Evolutionary conservation across 345 rosid genomes (phyloP), one percentile per base, ranked within the genome.

Genomic region (Melastoma malabathricum): DNA sequence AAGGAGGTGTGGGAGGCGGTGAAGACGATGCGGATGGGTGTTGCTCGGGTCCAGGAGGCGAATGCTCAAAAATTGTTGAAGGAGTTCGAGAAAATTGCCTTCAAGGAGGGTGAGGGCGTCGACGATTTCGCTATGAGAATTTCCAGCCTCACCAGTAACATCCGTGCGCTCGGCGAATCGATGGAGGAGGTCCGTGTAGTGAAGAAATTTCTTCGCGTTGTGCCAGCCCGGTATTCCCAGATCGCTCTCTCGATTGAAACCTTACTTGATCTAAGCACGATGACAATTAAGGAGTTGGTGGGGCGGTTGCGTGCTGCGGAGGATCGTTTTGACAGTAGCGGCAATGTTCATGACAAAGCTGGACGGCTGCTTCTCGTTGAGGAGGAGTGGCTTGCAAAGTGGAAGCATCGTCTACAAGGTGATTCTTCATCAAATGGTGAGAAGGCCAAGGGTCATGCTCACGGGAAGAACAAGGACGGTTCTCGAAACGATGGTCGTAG

Each of bases 21-120:
- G 20, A 10, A 48, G 51, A 48, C 20, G 5, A 48, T 48, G 51
- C 18, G 22, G 18, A 13, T n/a, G 13, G 51, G 51, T 13, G 51
- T 18, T 12, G 51, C 16, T 13, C 18, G 12, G 13, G 51, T 48
- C 19, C 18, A 18, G 22, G 51, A 48, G 51, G 19, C 22, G 6
- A 48, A 18, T 12, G 22, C 51, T 15, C 51, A 48, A 48, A 48
- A 18, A 5, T 13, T 15, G 22, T 18, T 18, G 19, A 48, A 13
- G 6, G 51, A 48, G 18, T 48, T 48, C 51, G 51, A 48, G 22
- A n/a, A 15, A 6, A 18, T 48, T 6, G 22, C 18, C 13, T 18
- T 49, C 29, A 49, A 23, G 25, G 52, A 49, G 29, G 25, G n/a
- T n/a, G 52, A 49, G 52, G 31, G 31, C 14, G 23, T 49, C 25